Conservation (phyloP, 2,329 filamentous ascomycete species). For the Pseudocercospora cruenta region DNA sequence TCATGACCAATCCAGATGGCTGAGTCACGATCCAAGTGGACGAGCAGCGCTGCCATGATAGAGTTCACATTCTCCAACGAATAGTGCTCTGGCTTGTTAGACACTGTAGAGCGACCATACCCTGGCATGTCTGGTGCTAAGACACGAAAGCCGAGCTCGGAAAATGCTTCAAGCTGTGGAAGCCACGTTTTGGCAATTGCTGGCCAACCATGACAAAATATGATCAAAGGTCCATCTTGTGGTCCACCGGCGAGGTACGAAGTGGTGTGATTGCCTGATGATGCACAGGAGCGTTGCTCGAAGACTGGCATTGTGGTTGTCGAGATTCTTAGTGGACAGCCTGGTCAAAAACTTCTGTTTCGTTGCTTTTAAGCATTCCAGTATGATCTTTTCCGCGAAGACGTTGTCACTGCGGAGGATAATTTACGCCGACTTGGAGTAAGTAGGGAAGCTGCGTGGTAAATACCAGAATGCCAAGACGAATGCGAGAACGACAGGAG, state of each 20-base stretch:
- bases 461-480: background rate
- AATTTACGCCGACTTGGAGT: background rate
- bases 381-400: background rate
- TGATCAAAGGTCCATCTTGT: slow-evolving; percentile 31
- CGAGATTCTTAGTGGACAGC: too few relatives aligned
- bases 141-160: slow-evolving; percentile 32
- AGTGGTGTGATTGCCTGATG: slow-evolving; percentile 31
- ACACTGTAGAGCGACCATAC: slow-evolving; percentile 40
- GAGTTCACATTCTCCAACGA: slow-evolving; percentile 35
- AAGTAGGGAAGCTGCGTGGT: background rate
- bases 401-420: background rate
- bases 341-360: background rate
- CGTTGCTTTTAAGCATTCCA: background rate
- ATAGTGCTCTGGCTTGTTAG: slow-evolving; percentile 38
- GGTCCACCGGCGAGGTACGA: slow-evolving; percentile 35
- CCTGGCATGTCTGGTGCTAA: slow-evolving; percentile 42
- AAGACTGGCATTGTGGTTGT: slow-evolving; percentile 19
- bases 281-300: slow-evolving; percentile 30
- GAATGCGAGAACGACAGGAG: background rate
- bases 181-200: slow-evolving; percentile 43
- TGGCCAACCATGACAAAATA: slow-evolving; percentile 41
- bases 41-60: slow-evolving; percentile 45
- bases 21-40: slow-evolving; percentile 42
- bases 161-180: slow-evolving; percentile 40
- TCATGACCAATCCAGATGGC: slow-evolving; percentile 56